Conservation (phyloP, 2,329 filamentous ascomycete species). For the Diaporthe citrichinensis region DNA sequence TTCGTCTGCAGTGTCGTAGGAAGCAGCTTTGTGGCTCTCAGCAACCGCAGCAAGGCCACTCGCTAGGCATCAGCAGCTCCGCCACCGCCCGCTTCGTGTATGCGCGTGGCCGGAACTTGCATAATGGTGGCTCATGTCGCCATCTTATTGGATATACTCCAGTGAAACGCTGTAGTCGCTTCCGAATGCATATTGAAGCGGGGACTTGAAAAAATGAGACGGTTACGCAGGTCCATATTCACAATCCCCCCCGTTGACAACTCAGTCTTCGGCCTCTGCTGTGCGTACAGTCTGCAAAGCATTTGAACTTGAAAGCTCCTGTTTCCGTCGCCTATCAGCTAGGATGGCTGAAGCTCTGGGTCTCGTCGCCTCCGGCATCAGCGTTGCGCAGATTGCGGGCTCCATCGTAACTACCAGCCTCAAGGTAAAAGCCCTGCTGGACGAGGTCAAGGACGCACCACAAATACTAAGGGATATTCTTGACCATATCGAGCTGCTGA, state of each 20-base stretch:
- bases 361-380: neutral
- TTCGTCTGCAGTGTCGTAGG: too few relatives aligned
- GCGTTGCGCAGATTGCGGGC: neutral
- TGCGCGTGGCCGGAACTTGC: neutral
- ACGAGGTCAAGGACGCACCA: neutral
- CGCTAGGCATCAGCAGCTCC: neutral
- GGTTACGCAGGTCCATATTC: neutral
- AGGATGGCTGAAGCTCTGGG: neutral
- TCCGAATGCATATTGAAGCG: neutral
- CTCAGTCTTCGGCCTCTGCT: neutral
- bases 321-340: too few relatives aligned
- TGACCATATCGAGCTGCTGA: neutral
- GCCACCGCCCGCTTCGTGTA: neutral
- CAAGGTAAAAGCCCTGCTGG: neutral
- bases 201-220: neutral
- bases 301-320: accelerated
- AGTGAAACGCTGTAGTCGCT: neutral
- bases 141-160: neutral
- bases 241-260: neutral
- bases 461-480: neutral
- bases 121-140: neutral
- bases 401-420: neutral
- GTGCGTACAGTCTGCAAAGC: neutral
- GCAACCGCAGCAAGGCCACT: neutral
- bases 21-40: neutral